These are phyloP conservation scores for Clarkia xantiana DNA, from an alignment of 345 rosid genomes.

Conservation along the genomic window DNA sequence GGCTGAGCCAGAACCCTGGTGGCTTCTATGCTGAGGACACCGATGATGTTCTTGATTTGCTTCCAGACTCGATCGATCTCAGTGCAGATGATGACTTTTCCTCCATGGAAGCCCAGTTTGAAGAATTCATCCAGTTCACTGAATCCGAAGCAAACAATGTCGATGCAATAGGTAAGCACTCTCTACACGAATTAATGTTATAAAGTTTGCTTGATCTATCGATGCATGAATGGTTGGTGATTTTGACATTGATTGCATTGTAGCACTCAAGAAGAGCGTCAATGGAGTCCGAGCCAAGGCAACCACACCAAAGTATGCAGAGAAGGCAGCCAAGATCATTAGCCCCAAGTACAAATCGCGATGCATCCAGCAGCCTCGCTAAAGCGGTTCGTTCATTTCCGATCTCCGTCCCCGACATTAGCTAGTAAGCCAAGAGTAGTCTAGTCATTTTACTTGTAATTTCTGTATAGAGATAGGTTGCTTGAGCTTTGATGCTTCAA, in stretches of 20 bases:
- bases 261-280: constrained; percentile 5
- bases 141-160: constrained; percentile 19
- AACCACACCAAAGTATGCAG: constrained; percentile 27
- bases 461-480: constrained; percentile 32
- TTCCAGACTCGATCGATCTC: constrained; percentile 58
- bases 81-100: constrained; percentile 36
- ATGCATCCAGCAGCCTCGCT: constrained; percentile 46
- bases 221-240: not conserved
- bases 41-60: constrained; percentile 29
- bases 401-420: no score
- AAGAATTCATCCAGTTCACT: constrained; percentile 22
- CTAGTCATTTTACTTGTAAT: constrained; percentile 17
- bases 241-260: constrained; percentile 12
- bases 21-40: constrained; percentile 36
- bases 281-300: constrained; percentile 9
- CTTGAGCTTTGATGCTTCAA: not conserved
- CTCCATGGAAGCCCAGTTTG: constrained; percentile 26
- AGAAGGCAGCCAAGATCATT: constrained; percentile 31
- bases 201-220: not conserved
- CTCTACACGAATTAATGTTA: not conserved
- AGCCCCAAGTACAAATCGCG: constrained; percentile 29
- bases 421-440: constrained; percentile 2
- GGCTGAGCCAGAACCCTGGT: constrained; percentile 67
- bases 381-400: constrained; percentile 6
- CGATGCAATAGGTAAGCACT: constrained; percentile 4